Base-by-base conservation (phyloP, 2,329 filamentous ascomycete genomes). In the Phoma sp. region DNA sequence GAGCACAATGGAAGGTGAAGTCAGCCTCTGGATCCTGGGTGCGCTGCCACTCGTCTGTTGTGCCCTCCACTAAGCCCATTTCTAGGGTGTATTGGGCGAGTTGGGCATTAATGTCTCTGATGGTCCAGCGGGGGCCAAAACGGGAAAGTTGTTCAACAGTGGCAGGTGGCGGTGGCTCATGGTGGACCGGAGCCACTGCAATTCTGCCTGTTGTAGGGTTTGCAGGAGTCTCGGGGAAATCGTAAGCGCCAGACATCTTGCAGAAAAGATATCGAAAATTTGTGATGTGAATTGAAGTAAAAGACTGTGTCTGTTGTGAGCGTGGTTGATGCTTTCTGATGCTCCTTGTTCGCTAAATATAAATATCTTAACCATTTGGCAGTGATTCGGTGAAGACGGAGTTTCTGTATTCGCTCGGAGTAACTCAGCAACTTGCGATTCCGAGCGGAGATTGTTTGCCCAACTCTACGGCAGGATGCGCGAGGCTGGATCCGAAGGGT, bases 31-130 rank as follows among this genome's bases (percentile, higher is more conserved):
- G 37, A 20, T 47, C 47, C 25, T 55, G 52, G 9, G 45, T 49
- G 5, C 39, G 30, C 7, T 40, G 40, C 52, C 45, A 49, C 36
- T 55, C 36, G 32, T 49, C 47, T 23, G 47, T 47, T 9, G 45
- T 55, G 39, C 52, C 52, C 20, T 54, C 52, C 2, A 55, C 52
- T 17, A 47, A 26, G 33, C 52, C 52, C 36, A 37, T 55, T 36
- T 55, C 52, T 4, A 55, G 25, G 14, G 28, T n/a, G 29, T 55
- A 53, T 36, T 55, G 52, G 14, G 32, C 7, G 14, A 55, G 32
- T 11, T 40, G 33, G 23, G 52, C 15, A 11, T 15, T 20, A 14
- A 53, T 47, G n/a, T 39, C 42, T 14, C 34, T 26, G 21, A 45
- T 39, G n/a, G 36, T 47, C 49, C 49, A 53, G 4, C 49, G 49